A percentile compares a stretch with the other conserved stretches of the same genome.
phyloP scores from a whole-genome alignment of 257 asterid species.

The Nicotiana knightiana region DNA sequence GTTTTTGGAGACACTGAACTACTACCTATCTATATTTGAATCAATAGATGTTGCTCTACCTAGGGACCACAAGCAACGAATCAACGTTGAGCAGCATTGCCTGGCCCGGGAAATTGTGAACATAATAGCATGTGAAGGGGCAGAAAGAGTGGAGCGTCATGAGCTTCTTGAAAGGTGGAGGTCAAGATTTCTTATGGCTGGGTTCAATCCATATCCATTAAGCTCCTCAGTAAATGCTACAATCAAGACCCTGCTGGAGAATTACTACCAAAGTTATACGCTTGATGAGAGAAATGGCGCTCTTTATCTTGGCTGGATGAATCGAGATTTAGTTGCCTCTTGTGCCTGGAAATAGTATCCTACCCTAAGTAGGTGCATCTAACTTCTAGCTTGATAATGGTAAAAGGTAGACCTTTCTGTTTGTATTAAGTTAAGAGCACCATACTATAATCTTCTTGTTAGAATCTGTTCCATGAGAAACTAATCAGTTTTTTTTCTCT shows the following conservation, averaged over 20 bases:
- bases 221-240: conserved; percentile 26
- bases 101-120: conserved; percentile 30
- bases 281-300: conserved; percentile 22
- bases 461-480: not conserved
- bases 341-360: conserved; percentile 15
- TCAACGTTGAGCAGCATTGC: conserved; percentile 29
- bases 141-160: conserved; percentile 28
- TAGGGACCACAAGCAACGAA: conserved; percentile 28
- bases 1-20: conserved; percentile 22
- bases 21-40: conserved; percentile 24
- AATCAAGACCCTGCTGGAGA: conserved; percentile 19
- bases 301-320: conserved; percentile 25
- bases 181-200: conserved; percentile 22
- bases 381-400: conserved; percentile 3
- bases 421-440: not conserved
- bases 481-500: not conserved
- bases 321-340: conserved; percentile 13
- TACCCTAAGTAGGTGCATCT: not conserved
- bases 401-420: not conserved
- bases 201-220: conserved; percentile 23
- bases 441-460: not conserved
- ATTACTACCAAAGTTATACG: conserved; percentile 14
- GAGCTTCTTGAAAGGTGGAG: conserved; percentile 29
- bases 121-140: conserved; percentile 31
- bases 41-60: conserved; percentile 32